Base-by-base conservation (phyloP, 495 filamentous ascomycete species). In the Podospora tetraspora region DNA sequence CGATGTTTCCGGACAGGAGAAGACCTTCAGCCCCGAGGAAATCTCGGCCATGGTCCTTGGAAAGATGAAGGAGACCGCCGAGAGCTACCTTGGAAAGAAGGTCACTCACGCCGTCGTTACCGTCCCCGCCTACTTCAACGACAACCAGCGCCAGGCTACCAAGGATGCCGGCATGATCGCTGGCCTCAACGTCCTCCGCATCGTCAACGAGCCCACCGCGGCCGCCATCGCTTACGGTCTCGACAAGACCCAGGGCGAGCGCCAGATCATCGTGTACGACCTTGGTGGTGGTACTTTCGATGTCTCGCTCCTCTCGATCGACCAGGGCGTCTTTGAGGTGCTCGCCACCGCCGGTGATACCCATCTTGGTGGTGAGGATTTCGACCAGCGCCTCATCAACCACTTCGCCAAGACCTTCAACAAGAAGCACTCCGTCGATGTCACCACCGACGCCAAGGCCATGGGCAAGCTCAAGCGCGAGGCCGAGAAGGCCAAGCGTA, bases 401-500 rank as follows among this genome's bases (percentile, higher is more conserved):
- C 87, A 97, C 89, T 92, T 97, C 79, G 89, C 91, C 83, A 98
- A 98, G 91, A 87, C 88, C 73, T 99, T 97, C 88, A 98, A 98
- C 90, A 97, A 98, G 90, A 95, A 97, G 88, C 88, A 98, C 85
- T 81, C 84, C 71, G 91, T 92, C 69, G 91, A 98, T 76, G 89
- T 99, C 77, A 89, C 89, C 84, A 97, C 94, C 85, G 93, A 98
- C 74, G 83, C 90, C 66, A 98, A 98, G 92, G 90, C 95, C 66
- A 98, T 99, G 95, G 94, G 95, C 84, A 98, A 98, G 84, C 89
- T 99, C 72, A 98, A 98, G 92, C 95, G 96, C 73, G 96, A 98
- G 81, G 95, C 97, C 75, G 95, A 99, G 85, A 98, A 98, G 88
- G 96, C 96, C 82, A 99, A 99, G 91, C 92, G 96, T 78, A 97